Base-by-base conservation (phyloP, 495 filamentous ascomycete genomes). In the Tuber borchii region DNA sequence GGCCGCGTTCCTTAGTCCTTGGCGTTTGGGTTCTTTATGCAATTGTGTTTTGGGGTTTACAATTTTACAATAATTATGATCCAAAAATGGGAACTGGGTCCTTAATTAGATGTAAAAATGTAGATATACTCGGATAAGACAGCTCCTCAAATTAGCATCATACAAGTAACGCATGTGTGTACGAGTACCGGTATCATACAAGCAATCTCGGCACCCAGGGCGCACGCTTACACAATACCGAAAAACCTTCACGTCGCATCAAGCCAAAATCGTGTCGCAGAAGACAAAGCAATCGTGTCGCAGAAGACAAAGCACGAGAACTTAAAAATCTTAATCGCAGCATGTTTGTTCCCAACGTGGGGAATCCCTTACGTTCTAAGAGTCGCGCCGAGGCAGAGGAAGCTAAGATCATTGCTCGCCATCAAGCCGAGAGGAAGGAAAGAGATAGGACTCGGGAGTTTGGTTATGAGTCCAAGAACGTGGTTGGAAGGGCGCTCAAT, bases 151-250 rank as follows among this genome's bases (percentile, higher is more conserved):
- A 31, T 61, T 14, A 10, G 0, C 51, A 61, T 26, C n/a, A n/a
- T n/a, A n/a, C n/a, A n/a, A n/a, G 2, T 14, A 26, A 61, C n/a
- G 46, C 7, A 56, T 12, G 12, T 61, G 51, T 16, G 51, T 26
- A 26, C 9, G 37, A 10, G n/a, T 51, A 9, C 6, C 1, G 37
- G 37, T 39, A 39, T 39, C 37, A n/a, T n/a, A n/a, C n/a, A n/a
- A n/a, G n/a, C 34, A 87, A 90, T 56, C 89, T 96, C 14, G 91
- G 90, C 56, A 88, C 86, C 14, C 93, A 97, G 82, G 88, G 89
- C 75, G 93, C 96, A 76, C 87, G 89, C 7, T 88, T 96, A 68
- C 89, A 95, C 83, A 91, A 93, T 78, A 91, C 91, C 2, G 92
- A 88, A 87, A 83, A 91, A 91, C 71, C 86, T 95, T 39, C 91